These are phyloP conservation scores for Lachnellula subtilissima DNA, from an alignment of 2,329 filamentous ascomycete species.

Conservation along the genomic window DNA sequence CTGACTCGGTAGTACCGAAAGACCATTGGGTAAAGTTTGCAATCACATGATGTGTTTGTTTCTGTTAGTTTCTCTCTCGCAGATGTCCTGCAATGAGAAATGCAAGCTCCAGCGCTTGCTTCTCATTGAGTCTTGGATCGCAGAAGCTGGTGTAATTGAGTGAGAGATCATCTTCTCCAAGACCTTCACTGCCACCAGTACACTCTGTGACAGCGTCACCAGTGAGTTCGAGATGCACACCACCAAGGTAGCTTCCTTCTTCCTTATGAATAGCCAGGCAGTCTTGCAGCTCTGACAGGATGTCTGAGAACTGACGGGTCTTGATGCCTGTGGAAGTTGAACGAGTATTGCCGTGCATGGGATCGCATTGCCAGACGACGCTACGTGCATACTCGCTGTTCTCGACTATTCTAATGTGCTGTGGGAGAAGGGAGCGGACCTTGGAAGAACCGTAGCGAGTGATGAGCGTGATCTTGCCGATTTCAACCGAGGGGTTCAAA, in stretches of 20 bases:
- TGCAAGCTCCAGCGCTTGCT: conserved; percentile 91
- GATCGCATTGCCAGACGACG: conserved; percentile 97
- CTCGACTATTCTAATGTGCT: conserved; percentile 85
- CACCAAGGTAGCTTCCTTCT: conserved; percentile 80
- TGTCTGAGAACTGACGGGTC: conserved; percentile 85
- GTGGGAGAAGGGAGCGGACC: conserved; percentile 70
- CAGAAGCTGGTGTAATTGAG: conserved; percentile 95
- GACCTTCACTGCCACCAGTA: conserved; percentile 78
- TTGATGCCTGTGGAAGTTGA: conserved; percentile 76
- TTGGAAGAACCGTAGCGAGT: conserved; percentile 84
- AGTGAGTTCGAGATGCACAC: conserved; percentile 91
- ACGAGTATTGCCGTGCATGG: conserved; percentile 86
- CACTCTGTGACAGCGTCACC: conserved; percentile 97
- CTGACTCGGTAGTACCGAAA: too few relatives aligned
- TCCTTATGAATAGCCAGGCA: conserved; percentile 81
- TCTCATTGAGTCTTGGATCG: conserved; percentile 92
- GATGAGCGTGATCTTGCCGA: conserved; percentile 93
- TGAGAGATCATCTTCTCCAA: conserved; percentile 82
- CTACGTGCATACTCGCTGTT: conserved; percentile 59
- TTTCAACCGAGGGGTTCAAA: conserved; percentile 75
- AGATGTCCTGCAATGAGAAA: conserved; percentile 82
- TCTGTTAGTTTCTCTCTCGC: neutral
- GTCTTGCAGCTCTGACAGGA: conserved; percentile 79
- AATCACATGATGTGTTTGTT: too few relatives aligned
- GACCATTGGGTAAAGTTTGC: too few relatives aligned